Base-by-base conservation (phyloP, 306 rosid genomes). In the Senna siamea region DNA sequence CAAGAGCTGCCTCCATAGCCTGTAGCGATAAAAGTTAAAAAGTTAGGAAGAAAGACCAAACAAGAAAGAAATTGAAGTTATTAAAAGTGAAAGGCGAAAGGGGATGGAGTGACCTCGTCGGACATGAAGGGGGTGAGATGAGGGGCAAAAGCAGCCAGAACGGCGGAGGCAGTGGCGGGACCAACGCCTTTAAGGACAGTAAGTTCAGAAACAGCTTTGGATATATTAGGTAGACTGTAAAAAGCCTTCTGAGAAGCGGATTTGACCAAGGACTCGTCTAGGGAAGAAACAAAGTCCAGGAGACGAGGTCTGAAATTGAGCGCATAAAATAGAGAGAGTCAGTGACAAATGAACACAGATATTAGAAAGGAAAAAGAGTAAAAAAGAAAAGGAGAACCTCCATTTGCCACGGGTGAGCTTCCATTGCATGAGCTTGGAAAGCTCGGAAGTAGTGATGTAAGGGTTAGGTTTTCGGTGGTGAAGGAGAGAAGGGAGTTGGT, bases 351-450 rank as follows among this genome's bases (percentile, higher is more conserved):
- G 30, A 26, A 26, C 2, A 26, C 2, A 26, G 1, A 5, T 5
- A 37, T 37, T 37, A 34, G 6, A 44, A 0, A 55, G 14, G 13
- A 20, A 13, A 10, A 41, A 14, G 19, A 51, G 50, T 46, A 15
- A 41, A 48, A 22, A 34, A 22, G 0, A 52, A 71, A 51, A n/a
- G 4, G 14, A 4, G 46, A 13, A 92, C 96, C 98, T 84, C 96
- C 96, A 91, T 79, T 94, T 91, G 0, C 98, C 97, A 10, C 96
- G 96, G 2, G 93, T 77, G 86, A 93, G 96, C 86, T 91, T 93
- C 96, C 96, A 93, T 44, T 83, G 93, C 97, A 94, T 91, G 80
- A 94, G 90, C 23, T 64, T 77, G 70, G 91, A 84, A 82, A 94
- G 98, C 61, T 91, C 96, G 8, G 83, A 15, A 30, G 85, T 75